Evolutionary conservation across 495 filamentous ascomycete genomes (phyloP).

Genomic region (Neurospora africana): DNA sequence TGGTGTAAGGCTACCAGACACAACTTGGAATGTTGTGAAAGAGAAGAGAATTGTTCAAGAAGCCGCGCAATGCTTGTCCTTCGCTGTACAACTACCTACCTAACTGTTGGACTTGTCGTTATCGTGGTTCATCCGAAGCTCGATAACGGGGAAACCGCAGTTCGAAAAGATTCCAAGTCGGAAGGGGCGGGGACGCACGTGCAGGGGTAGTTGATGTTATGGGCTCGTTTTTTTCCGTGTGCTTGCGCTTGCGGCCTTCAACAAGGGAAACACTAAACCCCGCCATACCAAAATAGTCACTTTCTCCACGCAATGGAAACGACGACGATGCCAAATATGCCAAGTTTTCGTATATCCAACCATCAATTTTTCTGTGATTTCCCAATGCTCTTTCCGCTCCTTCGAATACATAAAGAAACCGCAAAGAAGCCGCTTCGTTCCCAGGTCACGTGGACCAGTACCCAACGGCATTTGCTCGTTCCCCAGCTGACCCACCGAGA

Average conservation of each 20-base stretch:
- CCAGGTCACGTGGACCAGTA: constrained; percentile 13
- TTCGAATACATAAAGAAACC: neutral
- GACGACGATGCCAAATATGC: neutral
- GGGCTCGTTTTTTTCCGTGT: neutral
- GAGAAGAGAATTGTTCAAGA: neutral
- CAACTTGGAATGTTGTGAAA: neutral
- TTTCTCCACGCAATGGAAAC: neutral
- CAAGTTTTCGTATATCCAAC: neutral
- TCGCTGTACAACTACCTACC: neutral
- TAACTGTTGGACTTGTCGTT: no score
- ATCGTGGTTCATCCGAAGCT: neutral
- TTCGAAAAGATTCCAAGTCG: neutral
- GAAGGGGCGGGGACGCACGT: neutral
- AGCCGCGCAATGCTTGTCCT: neutral
- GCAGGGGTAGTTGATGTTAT: neutral
- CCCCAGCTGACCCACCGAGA: constrained; percentile 18
- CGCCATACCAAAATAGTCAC: neutral
- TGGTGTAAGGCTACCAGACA: no score
- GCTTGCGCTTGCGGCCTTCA: neutral
- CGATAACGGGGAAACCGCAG: neutral
- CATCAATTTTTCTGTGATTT: neutral
- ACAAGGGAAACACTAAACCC: neutral
- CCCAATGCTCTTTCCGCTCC: neutral
- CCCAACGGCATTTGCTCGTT: neutral
- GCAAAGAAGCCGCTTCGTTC: neutral